phyloP scores from a whole-genome alignment of 2,329 filamentous ascomycete genomes.

The Metarhizium brunneum region DNA sequence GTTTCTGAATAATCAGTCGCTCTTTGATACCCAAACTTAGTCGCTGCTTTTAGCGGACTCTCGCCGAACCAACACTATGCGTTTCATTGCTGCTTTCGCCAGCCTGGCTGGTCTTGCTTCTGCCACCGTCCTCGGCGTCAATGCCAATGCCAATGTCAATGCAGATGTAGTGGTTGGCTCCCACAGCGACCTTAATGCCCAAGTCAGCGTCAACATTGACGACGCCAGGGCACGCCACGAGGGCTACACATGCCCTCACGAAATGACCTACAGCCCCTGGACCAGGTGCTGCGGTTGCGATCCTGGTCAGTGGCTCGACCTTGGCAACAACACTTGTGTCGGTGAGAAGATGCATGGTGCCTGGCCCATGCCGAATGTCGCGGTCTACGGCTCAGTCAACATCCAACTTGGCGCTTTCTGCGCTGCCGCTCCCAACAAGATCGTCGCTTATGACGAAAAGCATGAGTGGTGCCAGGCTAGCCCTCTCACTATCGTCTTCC shows the following conservation, averaged over 20 bases:
- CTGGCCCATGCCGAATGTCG: constrained; percentile 23
- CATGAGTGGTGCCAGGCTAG: constrained; percentile 27
- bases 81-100: constrained; percentile 20
- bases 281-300: constrained; percentile 32
- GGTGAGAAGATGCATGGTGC: constrained; percentile 18
- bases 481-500: constrained; percentile 23
- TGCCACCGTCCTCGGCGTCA: constrained; percentile 14
- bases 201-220: constrained; percentile 9
- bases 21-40: not conserved
- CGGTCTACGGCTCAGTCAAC: constrained; percentile 15
- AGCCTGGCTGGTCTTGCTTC: constrained; percentile 14
- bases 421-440: constrained; percentile 24
- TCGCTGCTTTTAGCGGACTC: not conserved
- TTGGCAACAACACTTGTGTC: constrained; percentile 16
- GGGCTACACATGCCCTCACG: constrained; percentile 21
- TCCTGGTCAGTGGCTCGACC: constrained; percentile 30
- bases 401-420: constrained; percentile 23
- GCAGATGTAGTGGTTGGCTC: constrained; percentile 7
- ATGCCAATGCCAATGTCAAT: constrained; percentile 1
- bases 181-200: constrained; percentile 2
- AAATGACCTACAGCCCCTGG: constrained; percentile 29
- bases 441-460: constrained; percentile 22
- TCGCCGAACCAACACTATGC: constrained; percentile 15
- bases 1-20: not conserved
- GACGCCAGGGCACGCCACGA: constrained; percentile 10